A percentile compares a stretch with the other conserved stretches of the same genome.
phyloP scores from a whole-genome alignment of 228 moss, liverwort and hornwort species.

The Sphagnum fallax region DNA sequence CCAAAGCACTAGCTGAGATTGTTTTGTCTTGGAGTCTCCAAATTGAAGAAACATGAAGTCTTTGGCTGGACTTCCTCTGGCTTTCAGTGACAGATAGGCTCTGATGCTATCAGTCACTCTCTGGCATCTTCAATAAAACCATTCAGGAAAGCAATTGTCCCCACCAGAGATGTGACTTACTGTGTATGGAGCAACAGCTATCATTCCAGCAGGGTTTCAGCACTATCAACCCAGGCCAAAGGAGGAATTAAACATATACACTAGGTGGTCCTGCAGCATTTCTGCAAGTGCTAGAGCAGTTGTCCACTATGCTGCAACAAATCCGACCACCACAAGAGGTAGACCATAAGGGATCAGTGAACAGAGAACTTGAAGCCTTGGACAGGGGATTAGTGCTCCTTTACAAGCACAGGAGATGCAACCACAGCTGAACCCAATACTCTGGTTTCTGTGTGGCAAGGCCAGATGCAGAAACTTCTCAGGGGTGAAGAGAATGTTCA shows the following conservation, averaged over 20 bases:
- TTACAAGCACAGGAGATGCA: conserved; percentile 12
- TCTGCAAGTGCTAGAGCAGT: conserved; percentile 40
- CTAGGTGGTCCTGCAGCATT: conserved; percentile 31
- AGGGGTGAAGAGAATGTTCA: conserved; percentile 38
- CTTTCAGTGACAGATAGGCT: neutral
- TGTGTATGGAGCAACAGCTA: conserved; percentile 11
- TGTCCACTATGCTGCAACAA: conserved; percentile 51
- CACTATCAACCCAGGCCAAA: conserved; percentile 22
- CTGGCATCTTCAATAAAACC: too few relatives aligned
- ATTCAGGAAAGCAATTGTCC: too few relatives aligned
- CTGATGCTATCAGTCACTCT: too few relatives aligned
- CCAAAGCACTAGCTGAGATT: too few relatives aligned
- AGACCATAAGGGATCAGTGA: conserved; percentile 8
- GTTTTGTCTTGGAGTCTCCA: too few relatives aligned
- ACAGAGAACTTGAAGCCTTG: neutral
- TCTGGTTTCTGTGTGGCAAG: conserved; percentile 41
- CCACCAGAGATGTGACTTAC: neutral
- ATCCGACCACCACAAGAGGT: conserved; percentile 23
- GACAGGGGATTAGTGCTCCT: conserved; percentile 14
- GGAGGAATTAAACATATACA: conserved; percentile 13
- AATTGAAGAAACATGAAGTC: conserved; percentile 16
- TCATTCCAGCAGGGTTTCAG: conserved; percentile 29
- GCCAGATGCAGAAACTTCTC: conserved; percentile 37
- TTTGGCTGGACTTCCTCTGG: conserved; percentile 28
- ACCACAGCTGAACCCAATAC: conserved; percentile 7